Evolutionary conservation across 2,329 filamentous ascomycete genomes (phyloP).

Genomic region (Fusarium pininemorale): DNA sequence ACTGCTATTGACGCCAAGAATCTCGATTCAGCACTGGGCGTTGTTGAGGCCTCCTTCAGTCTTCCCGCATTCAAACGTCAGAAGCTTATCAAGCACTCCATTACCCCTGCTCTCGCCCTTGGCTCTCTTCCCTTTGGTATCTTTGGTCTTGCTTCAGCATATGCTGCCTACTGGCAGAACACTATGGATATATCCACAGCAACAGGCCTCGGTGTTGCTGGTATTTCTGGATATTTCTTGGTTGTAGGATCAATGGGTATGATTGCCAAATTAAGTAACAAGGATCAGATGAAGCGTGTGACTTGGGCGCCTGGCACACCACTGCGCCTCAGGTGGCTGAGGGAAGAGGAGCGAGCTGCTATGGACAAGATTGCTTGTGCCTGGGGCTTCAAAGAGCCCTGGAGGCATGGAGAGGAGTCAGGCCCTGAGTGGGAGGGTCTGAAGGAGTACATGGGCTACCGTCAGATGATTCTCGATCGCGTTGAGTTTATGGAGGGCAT

Average conservation of each 20-base stretch:
- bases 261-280: constrained; percentile 84
- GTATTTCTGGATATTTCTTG: constrained; percentile 83
- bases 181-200: constrained; percentile 81
- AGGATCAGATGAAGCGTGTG: constrained; percentile 94
- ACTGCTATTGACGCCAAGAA: constrained; percentile 83
- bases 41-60: constrained; percentile 75
- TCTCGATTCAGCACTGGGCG: constrained; percentile 78
- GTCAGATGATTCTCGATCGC: constrained; percentile 90
- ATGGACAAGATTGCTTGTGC: constrained; percentile 86
- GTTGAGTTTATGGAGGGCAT: constrained; percentile 94
- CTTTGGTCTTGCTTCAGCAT: constrained; percentile 71
- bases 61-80: constrained; percentile 72
- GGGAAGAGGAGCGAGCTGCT: constrained; percentile 89
- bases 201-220: constrained; percentile 80
- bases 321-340: constrained; percentile 81
- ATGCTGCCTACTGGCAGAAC: constrained; percentile 59
- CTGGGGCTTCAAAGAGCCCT: constrained; percentile 89
- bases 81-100: constrained; percentile 72
- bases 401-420: constrained; percentile 87
- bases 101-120: constrained; percentile 66
- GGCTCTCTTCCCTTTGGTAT: constrained; percentile 72
- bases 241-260: constrained; percentile 85
- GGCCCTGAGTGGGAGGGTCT: constrained; percentile 89
- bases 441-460: constrained; percentile 81
- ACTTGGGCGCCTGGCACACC: constrained; percentile 88